Conservation (phyloP, 148 eudicot species). For the Pouteria glomerata region DNA sequence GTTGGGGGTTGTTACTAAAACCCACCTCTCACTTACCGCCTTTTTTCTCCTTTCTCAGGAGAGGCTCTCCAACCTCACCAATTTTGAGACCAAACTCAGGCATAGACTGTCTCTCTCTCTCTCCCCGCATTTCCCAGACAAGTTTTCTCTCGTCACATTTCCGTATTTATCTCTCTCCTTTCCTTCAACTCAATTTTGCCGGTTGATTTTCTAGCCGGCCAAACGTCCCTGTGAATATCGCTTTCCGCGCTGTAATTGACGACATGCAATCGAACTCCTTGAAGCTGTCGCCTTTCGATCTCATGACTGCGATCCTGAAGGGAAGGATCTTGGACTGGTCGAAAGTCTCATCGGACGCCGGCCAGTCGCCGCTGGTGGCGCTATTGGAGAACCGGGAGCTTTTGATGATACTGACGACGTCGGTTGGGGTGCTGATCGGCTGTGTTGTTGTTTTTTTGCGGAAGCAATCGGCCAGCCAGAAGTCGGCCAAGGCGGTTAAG, state of each 20-base stretch:
- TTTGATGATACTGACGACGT: constrained; percentile 56
- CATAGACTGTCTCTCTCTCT: constrained; percentile 8
- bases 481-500: constrained; percentile 26
- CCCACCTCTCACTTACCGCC: background rate
- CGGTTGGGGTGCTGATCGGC: constrained; percentile 68
- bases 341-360: constrained; percentile 33
- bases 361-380: constrained; percentile 29
- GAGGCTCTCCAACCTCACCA: constrained; percentile 9
- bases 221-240: background rate
- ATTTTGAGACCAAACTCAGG: background rate
- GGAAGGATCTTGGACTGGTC: constrained; percentile 39
- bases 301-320: constrained; percentile 52
- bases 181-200: background rate
- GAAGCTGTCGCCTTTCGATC: constrained; percentile 69
- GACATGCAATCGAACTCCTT: constrained; percentile 54
- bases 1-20: constrained; percentile 7
- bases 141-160: background rate
- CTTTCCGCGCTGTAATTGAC: background rate
- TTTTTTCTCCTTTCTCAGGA: constrained; percentile 8
- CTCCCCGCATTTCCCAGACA: background rate
- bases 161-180: background rate
- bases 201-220: constrained; percentile 5
- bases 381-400: constrained; percentile 54
- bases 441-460: constrained; percentile 44
- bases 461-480: constrained; percentile 48